phyloP scores from a whole-genome alignment of 176 grass and related monocot species.

The Hordeum marinum region DNA sequence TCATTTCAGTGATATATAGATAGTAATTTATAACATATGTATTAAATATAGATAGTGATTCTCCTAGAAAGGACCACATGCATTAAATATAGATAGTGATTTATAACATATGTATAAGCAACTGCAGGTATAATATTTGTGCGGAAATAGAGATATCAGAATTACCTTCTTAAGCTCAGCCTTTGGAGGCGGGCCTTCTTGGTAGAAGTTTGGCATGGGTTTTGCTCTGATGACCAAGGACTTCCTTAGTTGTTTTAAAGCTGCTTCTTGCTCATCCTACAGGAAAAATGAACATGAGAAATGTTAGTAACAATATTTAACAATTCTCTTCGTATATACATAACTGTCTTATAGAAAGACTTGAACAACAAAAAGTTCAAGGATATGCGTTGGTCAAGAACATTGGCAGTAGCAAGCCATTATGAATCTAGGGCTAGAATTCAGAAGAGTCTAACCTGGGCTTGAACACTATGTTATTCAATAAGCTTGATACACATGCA shows the following conservation, averaged over 20 bases:
- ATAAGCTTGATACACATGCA: not conserved
- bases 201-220: constrained; percentile 94
- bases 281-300: constrained; percentile 18
- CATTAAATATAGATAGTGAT: not conserved
- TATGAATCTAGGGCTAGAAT: not conserved
- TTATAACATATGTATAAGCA: not conserved
- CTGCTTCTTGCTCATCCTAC: constrained; percentile 88
- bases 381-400: not conserved
- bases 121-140: not conserved
- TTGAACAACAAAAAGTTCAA: not conserved
- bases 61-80: not conserved
- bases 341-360: not conserved
- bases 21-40: not conserved
- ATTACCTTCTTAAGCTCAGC: constrained; percentile 92
- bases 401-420: not conserved
- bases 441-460: not conserved
- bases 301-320: not conserved
- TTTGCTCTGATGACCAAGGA: constrained; percentile 74
- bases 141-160: not conserved
- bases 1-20: not conserved
- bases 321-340: not conserved
- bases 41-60: not conserved
- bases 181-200: constrained; percentile 88
- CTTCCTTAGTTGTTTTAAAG: constrained; percentile 88
- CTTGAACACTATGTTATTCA: not conserved